Evolutionary conservation across 176 grass and related monocot species (phyloP).

Genomic region (Elaeis guineensis): DNA sequence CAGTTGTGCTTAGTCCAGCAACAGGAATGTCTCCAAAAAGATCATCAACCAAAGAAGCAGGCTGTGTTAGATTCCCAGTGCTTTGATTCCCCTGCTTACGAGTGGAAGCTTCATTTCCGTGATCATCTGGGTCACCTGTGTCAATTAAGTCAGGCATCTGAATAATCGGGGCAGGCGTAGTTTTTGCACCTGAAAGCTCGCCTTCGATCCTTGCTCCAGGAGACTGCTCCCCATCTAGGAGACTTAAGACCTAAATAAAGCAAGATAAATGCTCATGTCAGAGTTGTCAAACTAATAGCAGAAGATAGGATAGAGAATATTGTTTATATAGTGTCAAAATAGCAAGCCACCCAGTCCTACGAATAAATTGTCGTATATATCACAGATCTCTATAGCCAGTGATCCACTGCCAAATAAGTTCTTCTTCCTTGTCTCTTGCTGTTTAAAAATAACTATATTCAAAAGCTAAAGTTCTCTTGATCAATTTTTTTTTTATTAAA

Average conservation of each 20-base stretch:
- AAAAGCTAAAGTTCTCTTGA: no score
- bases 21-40: constrained; percentile 50
- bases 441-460: no score
- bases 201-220: constrained; percentile 26
- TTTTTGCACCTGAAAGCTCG: constrained; percentile 28
- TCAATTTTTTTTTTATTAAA: no score
- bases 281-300: no score
- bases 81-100: constrained; percentile 31
- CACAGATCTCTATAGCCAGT: no score
- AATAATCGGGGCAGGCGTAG: constrained; percentile 36
- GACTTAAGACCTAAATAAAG: constrained; percentile 68
- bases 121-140: constrained; percentile 65
- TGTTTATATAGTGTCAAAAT: no score
- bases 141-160: constrained; percentile 97
- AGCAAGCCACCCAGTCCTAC: no score
- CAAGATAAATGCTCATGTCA: not conserved
- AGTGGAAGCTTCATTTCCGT: constrained; percentile 30
- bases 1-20: constrained; percentile 26
- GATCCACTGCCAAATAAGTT: no score
- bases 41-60: constrained; percentile 58
- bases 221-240: constrained; percentile 63
- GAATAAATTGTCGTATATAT: no score
- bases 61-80: constrained; percentile 10
- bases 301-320: no score
- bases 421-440: no score